Evolutionary conservation across 148 eudicot species (phyloP), one percentile per base, ranked within the genome.

Genomic region (Beta vulgaris): DNA sequence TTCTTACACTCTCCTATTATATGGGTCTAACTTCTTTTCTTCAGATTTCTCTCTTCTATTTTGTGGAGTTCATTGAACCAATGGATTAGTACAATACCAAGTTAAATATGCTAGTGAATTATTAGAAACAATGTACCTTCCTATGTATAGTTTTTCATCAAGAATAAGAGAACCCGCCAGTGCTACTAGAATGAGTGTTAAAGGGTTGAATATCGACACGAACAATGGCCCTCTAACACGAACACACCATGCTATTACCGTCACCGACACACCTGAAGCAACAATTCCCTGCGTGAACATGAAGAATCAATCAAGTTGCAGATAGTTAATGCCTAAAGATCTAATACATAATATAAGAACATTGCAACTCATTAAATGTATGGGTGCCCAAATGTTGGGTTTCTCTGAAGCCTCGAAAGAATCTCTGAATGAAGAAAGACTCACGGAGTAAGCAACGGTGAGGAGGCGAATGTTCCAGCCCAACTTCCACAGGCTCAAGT

Each of bases 401-500:
- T n/a, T n/a, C n/a, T n/a, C n/a, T n/a, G n/a, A n/a, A n/a, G n/a
- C n/a, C n/a, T n/a, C n/a, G n/a, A n/a, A n/a, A n/a, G n/a, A n/a
- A n/a, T n/a, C n/a, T n/a, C n/a, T n/a, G n/a, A n/a, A n/a, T n/a
- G n/a, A 16, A 26, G 16, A 54, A 21, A 6, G 18, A 82, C 83
- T 68, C 80, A 91, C 97, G n/a, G 86, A 53, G 72, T 83, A 89
- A 13, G 82, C 59, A 18, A 76, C 86, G 0, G 87, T 63, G 14
- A 88, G 83, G 8, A 93, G 89, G 42, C 87, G 87, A 44, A 93
- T 78, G 69, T 93, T 68, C 96, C 96, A 89, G 12, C 93, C 93
- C 80, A 93, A 69, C 68, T 77, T 84, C 98, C 98, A 93, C 4
- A 81, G 74, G 2, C 37, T 76, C 93, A 84, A 87, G 34, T 89